Evolutionary conservation across 139 green algal species (phyloP).

Genomic region (Chlorella sp.): DNA sequence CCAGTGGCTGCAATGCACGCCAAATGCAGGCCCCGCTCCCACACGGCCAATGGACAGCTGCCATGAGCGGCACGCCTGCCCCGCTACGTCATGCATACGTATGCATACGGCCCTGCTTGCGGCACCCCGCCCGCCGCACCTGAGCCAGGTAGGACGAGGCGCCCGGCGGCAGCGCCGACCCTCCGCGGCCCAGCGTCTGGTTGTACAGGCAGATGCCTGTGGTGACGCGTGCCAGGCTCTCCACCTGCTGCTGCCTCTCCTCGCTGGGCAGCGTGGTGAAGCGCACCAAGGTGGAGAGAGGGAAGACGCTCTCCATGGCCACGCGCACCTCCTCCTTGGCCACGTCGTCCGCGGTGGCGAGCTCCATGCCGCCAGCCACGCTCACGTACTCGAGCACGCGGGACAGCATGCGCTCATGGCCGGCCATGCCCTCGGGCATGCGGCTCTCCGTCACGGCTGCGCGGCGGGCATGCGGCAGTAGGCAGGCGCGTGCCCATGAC

Average conservation of each 20-base stretch:
- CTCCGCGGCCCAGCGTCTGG: conserved; percentile 20
- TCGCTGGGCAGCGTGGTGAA: conserved; percentile 43
- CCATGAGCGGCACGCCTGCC: no score
- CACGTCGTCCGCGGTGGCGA: conserved; percentile 12
- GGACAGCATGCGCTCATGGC: conserved; percentile 25
- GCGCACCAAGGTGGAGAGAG: conserved; percentile 36
- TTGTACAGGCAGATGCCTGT: conserved; percentile 66
- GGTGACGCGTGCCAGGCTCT: conserved; percentile 46
- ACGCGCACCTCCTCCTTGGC: conserved; percentile 34
- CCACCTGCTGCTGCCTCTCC: conserved; percentile 37
- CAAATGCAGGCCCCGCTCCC: no score
- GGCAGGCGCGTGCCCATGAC: no score
- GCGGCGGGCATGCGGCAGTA: background rate
- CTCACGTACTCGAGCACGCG: conserved; percentile 37
- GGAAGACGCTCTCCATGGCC: conserved; percentile 56
- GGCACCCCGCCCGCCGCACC: no score
- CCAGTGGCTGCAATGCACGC: no score
- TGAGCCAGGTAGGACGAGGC: conserved; percentile 26
- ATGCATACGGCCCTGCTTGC: no score
- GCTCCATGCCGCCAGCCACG: conserved; percentile 24
- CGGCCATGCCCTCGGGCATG: conserved; percentile 12
- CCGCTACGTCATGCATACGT: no score
- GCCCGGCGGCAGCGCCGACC: conserved; percentile 23
- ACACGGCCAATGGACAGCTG: no score
- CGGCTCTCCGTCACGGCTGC: conserved; percentile 11